A percentile compares a stretch with the other conserved stretches of the same genome.
Conservation (phyloP, 306 rosid genomes). For the Quercus robur region DNA sequence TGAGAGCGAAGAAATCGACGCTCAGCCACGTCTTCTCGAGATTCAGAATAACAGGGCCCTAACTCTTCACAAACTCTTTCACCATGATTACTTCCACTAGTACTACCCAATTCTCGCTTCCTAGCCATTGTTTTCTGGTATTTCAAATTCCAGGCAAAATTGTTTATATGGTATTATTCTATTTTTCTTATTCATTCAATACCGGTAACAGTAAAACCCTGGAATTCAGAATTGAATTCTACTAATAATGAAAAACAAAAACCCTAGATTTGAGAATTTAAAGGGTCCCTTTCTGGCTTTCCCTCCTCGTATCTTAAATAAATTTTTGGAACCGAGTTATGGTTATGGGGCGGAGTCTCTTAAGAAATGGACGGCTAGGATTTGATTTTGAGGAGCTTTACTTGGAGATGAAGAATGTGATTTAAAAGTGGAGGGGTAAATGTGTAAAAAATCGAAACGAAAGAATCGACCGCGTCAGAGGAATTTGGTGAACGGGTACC, state of each 20-base stretch:
- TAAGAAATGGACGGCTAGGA: neutral
- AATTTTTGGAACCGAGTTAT: neutral
- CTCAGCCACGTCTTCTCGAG: neutral
- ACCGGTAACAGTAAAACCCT: too few relatives aligned
- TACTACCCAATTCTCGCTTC: conserved; percentile 8
- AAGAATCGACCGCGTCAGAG: too few relatives aligned
- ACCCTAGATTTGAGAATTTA: neutral
- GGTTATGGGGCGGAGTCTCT: neutral
- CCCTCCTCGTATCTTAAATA: neutral
- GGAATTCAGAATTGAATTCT: too few relatives aligned
- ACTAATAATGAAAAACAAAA: neutral
- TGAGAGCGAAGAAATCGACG: conserved; percentile 34
- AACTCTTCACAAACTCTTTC: neutral
- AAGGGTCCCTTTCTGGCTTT: neutral
- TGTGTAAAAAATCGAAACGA: neutral
- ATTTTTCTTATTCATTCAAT: too few relatives aligned
- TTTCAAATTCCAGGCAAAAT: neutral
- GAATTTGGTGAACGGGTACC: too few relatives aligned
- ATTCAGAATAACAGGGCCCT: neutral
- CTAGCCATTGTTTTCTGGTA: neutral
- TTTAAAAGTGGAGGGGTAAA: neutral
- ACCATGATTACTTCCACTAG: neutral
- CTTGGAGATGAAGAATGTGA: neutral
- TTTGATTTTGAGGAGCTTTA: neutral
- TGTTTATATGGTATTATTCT: too few relatives aligned